These are phyloP conservation scores for Podila verticillata DNA, from an alignment of 192 early-diverging fungal genomes.

Conservation along the genomic window DNA sequence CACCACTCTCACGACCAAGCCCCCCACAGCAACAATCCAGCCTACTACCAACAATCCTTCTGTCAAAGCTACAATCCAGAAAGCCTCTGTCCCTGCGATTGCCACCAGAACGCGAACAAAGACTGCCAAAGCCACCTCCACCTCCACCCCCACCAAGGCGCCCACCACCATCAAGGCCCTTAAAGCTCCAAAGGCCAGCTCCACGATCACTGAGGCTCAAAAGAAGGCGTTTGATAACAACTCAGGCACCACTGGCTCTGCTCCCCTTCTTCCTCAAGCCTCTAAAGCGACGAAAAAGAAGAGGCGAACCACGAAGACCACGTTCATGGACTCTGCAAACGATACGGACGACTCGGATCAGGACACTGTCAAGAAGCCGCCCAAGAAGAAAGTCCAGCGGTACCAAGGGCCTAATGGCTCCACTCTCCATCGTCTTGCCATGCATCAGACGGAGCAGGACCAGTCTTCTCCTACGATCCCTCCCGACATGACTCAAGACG, in stretches of 20 bases:
- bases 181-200: neutral
- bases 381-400: conserved; percentile 1
- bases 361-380: neutral
- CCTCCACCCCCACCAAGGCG: too few relatives aligned
- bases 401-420: conserved; percentile 2
- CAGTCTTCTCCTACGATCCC: neutral
- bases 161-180: too few relatives aligned
- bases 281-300: neutral
- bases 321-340: neutral
- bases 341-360: neutral
- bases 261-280: too few relatives aligned
- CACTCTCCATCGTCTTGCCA: neutral
- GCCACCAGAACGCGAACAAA: too few relatives aligned
- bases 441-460: conserved; percentile 3
- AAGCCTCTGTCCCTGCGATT: too few relatives aligned
- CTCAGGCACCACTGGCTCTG: too few relatives aligned
- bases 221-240: too few relatives aligned
- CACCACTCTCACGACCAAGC: too few relatives aligned
- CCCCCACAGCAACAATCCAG: too few relatives aligned
- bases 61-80: too few relatives aligned
- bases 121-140: too few relatives aligned
- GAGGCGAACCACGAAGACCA: neutral
- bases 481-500: neutral
- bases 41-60: too few relatives aligned
- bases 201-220: neutral